These are phyloP conservation scores for Combretum micranthum DNA, from an alignment of 345 rosid genomes.

Conservation along the genomic window DNA sequence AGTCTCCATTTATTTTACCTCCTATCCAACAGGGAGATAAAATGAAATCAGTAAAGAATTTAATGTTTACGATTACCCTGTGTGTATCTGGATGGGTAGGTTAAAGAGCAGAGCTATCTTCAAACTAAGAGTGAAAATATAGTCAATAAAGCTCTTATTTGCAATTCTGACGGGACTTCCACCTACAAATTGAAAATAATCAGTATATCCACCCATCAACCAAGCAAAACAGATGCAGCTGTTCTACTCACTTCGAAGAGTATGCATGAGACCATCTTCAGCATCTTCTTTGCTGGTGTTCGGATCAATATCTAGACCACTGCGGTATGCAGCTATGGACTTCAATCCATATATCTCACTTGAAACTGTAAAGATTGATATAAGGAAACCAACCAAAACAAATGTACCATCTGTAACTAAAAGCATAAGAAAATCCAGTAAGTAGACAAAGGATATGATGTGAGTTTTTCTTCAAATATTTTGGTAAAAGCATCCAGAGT, in stretches of 20 bases:
- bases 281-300: conserved; percentile 50
- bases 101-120: conserved; percentile 48
- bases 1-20: background rate
- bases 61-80: conserved; percentile 54
- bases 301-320: conserved; percentile 76
- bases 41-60: conserved; percentile 2
- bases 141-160: conserved; percentile 76
- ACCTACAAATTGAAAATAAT: conserved; percentile 37
- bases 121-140: conserved; percentile 56
- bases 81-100: conserved; percentile 93
- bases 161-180: conserved; percentile 61
- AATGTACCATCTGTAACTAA: conserved; percentile 1
- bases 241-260: conserved; percentile 41
- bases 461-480: conserved; percentile 41
- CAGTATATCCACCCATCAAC: conserved; percentile 7
- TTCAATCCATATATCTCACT: conserved; percentile 61
- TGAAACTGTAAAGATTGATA: conserved; percentile 36
- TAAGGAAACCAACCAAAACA: conserved; percentile 39
- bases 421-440: conserved; percentile 7
- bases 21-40: conserved; percentile 1
- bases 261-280: conserved; percentile 61
- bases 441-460: conserved; percentile 73
- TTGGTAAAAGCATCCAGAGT: conserved; percentile 54
- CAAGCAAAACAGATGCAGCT: conserved; percentile 12
- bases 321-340: conserved; percentile 89